These are phyloP conservation scores for Thymus quinquecostatus DNA, from an alignment of 257 asterid genomes.

Conservation along the genomic window DNA sequence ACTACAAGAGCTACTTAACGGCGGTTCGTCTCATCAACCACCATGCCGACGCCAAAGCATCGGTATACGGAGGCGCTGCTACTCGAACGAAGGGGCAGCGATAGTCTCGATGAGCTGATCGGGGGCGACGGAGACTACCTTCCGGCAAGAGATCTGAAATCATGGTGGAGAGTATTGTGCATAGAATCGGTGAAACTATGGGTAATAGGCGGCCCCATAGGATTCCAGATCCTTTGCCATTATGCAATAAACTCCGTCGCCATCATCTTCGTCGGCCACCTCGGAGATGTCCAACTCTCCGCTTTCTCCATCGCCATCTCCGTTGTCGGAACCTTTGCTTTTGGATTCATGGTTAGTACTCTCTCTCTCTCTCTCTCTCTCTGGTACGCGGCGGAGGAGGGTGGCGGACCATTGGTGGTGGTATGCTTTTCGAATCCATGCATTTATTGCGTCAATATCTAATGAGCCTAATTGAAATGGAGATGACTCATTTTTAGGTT, in stretches of 20 bases:
- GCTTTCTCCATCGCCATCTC: slow-evolving; percentile 54
- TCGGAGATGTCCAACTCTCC: slow-evolving; percentile 54
- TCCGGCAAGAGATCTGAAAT: slow-evolving; percentile 34
- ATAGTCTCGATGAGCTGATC: slow-evolving; percentile 28
- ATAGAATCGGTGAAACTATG: slow-evolving; percentile 47
- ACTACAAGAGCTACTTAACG: no score
- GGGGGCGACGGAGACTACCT: slow-evolving; percentile 49
- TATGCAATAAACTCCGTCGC: slow-evolving; percentile 50
- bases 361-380: not conserved
- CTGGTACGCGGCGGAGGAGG: not conserved
- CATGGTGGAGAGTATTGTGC: slow-evolving; percentile 45
- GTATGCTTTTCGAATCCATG: not conserved
- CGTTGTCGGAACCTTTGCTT: slow-evolving; percentile 52
- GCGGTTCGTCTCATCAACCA: no score
- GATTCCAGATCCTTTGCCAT: slow-evolving; percentile 51
- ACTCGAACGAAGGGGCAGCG: slow-evolving; percentile 27
- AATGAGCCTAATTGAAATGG: not conserved
- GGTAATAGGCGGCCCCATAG: slow-evolving; percentile 57
- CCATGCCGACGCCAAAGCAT: no score
- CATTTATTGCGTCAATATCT: not conserved
- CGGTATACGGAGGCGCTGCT: slow-evolving; percentile 50
- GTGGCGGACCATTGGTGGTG: not conserved
- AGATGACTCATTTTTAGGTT: not conserved
- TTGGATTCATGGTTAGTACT: slow-evolving; percentile 54
- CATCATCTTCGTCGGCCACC: slow-evolving; percentile 57